Percentiles rank a stretch among this genome's conserved stretches.
Conservation (phyloP, 257 asterid genomes). For the Solanum bulbocastanum region DNA sequence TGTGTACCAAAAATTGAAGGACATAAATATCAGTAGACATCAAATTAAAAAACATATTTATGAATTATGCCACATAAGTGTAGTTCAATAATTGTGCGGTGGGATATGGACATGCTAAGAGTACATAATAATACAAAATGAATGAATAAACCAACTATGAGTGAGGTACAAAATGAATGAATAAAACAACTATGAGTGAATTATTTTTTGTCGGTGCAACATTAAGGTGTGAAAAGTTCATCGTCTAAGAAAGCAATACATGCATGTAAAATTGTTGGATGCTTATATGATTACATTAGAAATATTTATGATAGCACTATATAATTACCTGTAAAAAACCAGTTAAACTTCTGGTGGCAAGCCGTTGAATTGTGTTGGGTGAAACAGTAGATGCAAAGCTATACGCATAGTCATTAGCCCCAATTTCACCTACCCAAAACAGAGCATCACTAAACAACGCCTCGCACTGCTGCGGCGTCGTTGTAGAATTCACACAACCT, state of each 20-base stretch:
- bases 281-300: background rate
- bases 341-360: slow-evolving; percentile 41
- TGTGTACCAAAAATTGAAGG: background rate
- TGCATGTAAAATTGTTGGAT: background rate
- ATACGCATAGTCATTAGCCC: slow-evolving; percentile 74
- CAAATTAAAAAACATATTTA: background rate
- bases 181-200: background rate
- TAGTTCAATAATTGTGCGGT: background rate
- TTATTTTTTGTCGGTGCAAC: background rate
- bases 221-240: background rate
- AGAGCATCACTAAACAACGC: slow-evolving; percentile 35
- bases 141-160: background rate
- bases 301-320: background rate
- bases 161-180: background rate
- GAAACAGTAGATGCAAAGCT: slow-evolving; percentile 46
- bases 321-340: slow-evolving; percentile 46
- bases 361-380: slow-evolving; percentile 31
- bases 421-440: slow-evolving; percentile 77
- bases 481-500: slow-evolving; percentile 30
- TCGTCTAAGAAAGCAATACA: background rate
- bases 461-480: slow-evolving; percentile 30
- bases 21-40: fast-evolving
- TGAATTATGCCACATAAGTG: background rate
- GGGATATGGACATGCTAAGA: background rate
- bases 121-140: background rate